Base-by-base conservation (phyloP, 805 yeast species). In the Cyberlindnera bimundalis region DNA sequence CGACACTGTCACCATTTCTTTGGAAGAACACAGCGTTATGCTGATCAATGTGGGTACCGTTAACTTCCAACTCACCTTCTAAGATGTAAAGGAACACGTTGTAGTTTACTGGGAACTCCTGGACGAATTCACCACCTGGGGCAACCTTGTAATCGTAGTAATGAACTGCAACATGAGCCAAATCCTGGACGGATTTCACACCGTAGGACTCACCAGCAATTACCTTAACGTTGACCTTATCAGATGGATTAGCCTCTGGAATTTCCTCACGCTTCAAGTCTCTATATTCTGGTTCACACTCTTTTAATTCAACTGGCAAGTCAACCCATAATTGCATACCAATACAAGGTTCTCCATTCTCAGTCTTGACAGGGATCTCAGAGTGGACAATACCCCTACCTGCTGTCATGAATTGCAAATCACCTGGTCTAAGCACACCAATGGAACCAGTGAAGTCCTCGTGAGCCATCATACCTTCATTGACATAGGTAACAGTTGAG, bases 271-370 rank as follows among this genome's bases (percentile, higher is more conserved):
- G 69, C 58, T 76, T 76, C 57, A 88, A 70, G 55, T 87, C 95
- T 53, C 95, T 75, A 64, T 88, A 88, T 42, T 90, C 67, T 29
- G 95, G 95, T 24, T 74, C 75, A 47, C 73, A 64, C 42, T 79
- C 68, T 52, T 84, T 85, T 56, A 80, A 60, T 2, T 71, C 61
- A 31, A 66, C 74, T 15, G 93, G 96, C 51, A 81, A 71, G 59
- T 86, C 95, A 27, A 86, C 93, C 96, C 96, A 88, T 39, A 88
- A 66, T 62, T 88, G 96, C 68, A 87, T 66, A 45, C 95, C 95
- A 40, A 68, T 71, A 16, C 74, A 63, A 1, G 81, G 77, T 29
- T 71, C 72, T 20, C 66, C 65, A 28, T 73, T 68, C 16, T 67
- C 68, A 46, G 66, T 63, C 28, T 70, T 67, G 26, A 80, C 80